Conservation (phyloP, 495 filamentous ascomycete species). For the Hypoxylon trugodes region DNA sequence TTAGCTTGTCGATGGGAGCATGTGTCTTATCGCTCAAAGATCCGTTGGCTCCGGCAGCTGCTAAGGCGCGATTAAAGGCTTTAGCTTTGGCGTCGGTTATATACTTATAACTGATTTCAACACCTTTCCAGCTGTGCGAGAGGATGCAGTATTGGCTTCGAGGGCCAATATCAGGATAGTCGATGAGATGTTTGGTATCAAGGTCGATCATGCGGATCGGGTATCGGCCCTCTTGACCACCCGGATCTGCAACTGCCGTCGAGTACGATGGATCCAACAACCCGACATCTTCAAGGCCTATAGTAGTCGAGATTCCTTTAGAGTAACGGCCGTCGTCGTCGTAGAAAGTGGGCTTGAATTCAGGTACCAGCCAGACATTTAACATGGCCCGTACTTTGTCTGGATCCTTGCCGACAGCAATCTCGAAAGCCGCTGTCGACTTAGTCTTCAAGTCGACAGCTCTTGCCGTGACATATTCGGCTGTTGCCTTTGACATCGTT, state of each 20-base stretch:
- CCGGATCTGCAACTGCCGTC: slow-evolving; percentile 11
- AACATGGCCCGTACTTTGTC: slow-evolving; percentile 44
- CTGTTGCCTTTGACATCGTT: slow-evolving; percentile 23
- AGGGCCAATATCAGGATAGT: slow-evolving; percentile 39
- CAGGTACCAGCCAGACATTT: slow-evolving; percentile 43
- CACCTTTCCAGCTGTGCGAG: slow-evolving; percentile 58
- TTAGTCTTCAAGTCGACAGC: slow-evolving; percentile 31
- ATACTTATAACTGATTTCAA: slow-evolving; percentile 50
- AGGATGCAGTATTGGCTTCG: slow-evolving; percentile 55
- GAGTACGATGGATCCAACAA: slow-evolving; percentile 29
- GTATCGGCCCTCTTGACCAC: slow-evolving; percentile 22
- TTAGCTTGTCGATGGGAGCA: neutral
- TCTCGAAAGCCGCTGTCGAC: slow-evolving; percentile 26
- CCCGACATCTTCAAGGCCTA: slow-evolving; percentile 40
- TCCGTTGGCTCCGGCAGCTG: neutral
- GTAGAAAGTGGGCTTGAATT: slow-evolving; percentile 43
- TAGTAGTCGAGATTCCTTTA: neutral
- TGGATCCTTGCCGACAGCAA: slow-evolving; percentile 37
- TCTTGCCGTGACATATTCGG: slow-evolving; percentile 17
- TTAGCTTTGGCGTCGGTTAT: slow-evolving; percentile 35
- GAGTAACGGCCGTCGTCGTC: slow-evolving; percentile 14
- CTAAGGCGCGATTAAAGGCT: slow-evolving; percentile 14
- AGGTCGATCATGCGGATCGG: slow-evolving; percentile 57
- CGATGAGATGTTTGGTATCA: slow-evolving; percentile 52
- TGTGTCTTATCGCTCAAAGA: slow-evolving; percentile 8